These are phyloP conservation scores for Tuber melanosporum DNA, from an alignment of 495 filamentous ascomycete genomes.

Conservation along the genomic window DNA sequence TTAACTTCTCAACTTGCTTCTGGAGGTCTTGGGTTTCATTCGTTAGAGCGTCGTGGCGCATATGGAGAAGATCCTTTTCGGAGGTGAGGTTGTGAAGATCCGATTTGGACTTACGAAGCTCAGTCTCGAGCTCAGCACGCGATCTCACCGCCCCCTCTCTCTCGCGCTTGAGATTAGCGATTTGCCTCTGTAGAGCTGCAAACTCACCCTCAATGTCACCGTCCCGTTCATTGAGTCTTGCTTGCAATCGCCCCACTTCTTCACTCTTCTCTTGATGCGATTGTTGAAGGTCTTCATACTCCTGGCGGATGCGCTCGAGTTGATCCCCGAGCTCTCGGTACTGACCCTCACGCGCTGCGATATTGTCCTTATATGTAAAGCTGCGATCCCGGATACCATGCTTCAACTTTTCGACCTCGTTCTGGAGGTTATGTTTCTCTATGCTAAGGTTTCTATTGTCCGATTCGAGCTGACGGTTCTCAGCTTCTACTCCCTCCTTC, in stretches of 20 bases:
- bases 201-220: slow-evolving; percentile 41
- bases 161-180: slow-evolving; percentile 31
- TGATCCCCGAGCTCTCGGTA: slow-evolving; percentile 59
- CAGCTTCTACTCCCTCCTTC: slow-evolving; percentile 34
- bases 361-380: slow-evolving; percentile 66
- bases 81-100: slow-evolving; percentile 55
- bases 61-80: slow-evolving; percentile 65
- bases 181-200: slow-evolving; percentile 24
- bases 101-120: slow-evolving; percentile 50
- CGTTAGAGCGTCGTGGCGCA: slow-evolving; percentile 62
- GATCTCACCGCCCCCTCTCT: slow-evolving; percentile 30
- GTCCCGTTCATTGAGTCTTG: slow-evolving; percentile 41
- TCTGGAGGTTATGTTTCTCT: slow-evolving; percentile 32
- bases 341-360: slow-evolving; percentile 68
- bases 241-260: slow-evolving; percentile 46
- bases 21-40: slow-evolving; percentile 62
- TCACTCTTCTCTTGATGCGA: slow-evolving; percentile 50
- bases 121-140: slow-evolving; percentile 39
- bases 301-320: slow-evolving; percentile 54
- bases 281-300: slow-evolving; percentile 50
- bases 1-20: slow-evolving; percentile 49
- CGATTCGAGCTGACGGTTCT: slow-evolving; percentile 43
- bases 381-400: slow-evolving; percentile 76
- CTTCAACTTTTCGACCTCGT: slow-evolving; percentile 51
- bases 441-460: slow-evolving; percentile 41